A percentile compares a stretch with the other conserved stretches of the same genome.
Conservation (phyloP, 2,329 filamentous ascomycete species). For the Lachnellula subtilissima region DNA sequence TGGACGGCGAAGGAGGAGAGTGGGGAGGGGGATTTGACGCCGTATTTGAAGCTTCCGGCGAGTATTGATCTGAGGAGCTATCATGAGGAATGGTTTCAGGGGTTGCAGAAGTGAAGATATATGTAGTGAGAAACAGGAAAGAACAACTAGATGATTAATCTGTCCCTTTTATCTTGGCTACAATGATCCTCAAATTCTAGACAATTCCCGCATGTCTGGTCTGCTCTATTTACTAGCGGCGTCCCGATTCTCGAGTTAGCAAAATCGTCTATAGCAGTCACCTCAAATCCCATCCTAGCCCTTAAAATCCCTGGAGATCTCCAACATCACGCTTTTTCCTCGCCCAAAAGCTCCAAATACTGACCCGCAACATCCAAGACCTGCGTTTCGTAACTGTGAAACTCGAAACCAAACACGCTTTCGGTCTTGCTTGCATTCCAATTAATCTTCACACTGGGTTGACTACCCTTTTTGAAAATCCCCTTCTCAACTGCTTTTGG, state of each 20-base stretch:
- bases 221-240: no score
- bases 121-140: no score
- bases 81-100: conserved; percentile 64
- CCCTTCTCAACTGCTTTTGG: conserved; percentile 19
- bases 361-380: conserved; percentile 14
- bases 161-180: no score
- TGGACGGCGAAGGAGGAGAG: conserved; percentile 55
- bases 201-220: no score
- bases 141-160: no score
- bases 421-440: conserved; percentile 14
- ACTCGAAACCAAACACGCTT: conserved; percentile 17
- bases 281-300: no score
- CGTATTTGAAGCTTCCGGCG: conserved; percentile 54
- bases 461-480: conserved; percentile 9
- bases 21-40: conserved; percentile 53
- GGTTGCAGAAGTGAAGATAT: conserved; percentile 2
- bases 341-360: conserved; percentile 14
- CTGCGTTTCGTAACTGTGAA: conserved; percentile 11
- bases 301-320: no score
- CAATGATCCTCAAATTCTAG: no score
- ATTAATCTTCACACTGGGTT: conserved; percentile 1
- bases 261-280: no score
- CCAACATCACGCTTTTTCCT: conserved; percentile 5
- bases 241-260: no score
- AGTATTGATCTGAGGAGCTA: conserved; percentile 56